These are phyloP conservation scores for Blyttiomyces sp. DNA, from an alignment of 371 early-diverging fungal species.

Conservation along the genomic window DNA sequence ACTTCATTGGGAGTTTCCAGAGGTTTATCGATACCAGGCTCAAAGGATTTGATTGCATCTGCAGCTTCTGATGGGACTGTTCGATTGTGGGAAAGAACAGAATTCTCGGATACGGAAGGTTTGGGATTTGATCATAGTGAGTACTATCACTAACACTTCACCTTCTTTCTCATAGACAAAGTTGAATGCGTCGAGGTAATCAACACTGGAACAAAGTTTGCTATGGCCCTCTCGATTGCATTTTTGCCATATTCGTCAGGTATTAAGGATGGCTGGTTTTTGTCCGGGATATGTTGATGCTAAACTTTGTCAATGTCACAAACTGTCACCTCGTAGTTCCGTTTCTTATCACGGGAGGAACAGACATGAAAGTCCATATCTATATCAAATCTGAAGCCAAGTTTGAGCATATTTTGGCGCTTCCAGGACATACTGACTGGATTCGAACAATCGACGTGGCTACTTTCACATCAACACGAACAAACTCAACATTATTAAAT, in stretches of 20 bases:
- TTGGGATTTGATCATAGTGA: background rate
- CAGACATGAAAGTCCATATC: conserved; percentile 69
- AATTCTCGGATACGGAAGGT: conserved; percentile 38
- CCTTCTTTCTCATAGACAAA: conserved; percentile 35
- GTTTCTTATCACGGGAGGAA: conserved; percentile 71
- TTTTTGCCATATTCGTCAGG: conserved; percentile 63
- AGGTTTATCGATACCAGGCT: conserved; percentile 32
- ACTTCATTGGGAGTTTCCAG: conserved; percentile 62
- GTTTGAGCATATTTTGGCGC: conserved; percentile 45
- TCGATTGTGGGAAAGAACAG: conserved; percentile 63
- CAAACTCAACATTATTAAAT: conserved; percentile 10
- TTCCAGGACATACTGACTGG: conserved; percentile 94
- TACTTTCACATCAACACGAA: conserved; percentile 45
- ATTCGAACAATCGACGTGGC: conserved; percentile 77
- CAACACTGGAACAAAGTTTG: conserved; percentile 63
- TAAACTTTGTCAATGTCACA: no score
- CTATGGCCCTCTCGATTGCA: conserved; percentile 67
- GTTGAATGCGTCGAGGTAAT: conserved; percentile 65
- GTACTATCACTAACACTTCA: background rate
- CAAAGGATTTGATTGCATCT: conserved; percentile 61
- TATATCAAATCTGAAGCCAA: conserved; percentile 37
- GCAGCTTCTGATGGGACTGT: conserved; percentile 83
- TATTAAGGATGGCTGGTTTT: conserved; percentile 14
- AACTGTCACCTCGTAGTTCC: conserved; percentile 57
- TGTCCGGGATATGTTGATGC: conserved; percentile 4